Evolutionary conservation across 352 stramenopile genomes (phyloP), one percentile per base, ranked within the genome.

Genomic region (Pythium sukuiense): DNA sequence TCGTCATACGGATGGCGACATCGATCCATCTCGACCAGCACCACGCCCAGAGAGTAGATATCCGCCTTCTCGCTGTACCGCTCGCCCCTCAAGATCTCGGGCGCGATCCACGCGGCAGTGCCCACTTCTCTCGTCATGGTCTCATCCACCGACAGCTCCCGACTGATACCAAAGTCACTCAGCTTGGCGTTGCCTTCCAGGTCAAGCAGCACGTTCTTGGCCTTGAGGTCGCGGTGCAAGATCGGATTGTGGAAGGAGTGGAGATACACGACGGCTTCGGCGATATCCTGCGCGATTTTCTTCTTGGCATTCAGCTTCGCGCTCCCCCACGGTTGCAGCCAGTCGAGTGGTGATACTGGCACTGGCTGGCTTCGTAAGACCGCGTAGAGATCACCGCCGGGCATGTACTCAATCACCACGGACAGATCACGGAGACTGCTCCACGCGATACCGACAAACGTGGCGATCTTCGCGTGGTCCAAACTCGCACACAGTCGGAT

Each of bases 381-480:
- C 16, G 26, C 57, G 35, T 60, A 30, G 5, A 76, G 37, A 52
- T 76, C 69, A 14, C 69, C 69, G n/a, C 59, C 54, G 16, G 43
- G 41, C 65, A 72, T 71, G 65, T 55, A 76, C 57, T 76, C 69
- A n/a, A 56, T 72, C 18, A 76, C 52, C 16, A 73, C 69, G n/a
- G 64, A 59, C n/a, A 76, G 32, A 30, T 76, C 59, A 24, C 63
- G 32, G 2, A 76, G 48, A 20, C 59, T 76, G 54, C 54, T 76
- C 64, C 65, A 76, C n/a, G 55, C 57, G 16, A 76, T 59, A 24
- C 69, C 69, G 26, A 76, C 43, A 37, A 76, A 76, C 2, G 46
- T 12, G 3, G 71, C 66, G 29, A 76, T 65, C 27, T 74, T 74
- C 7, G 66, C 59, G 30, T 76, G 70, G 41, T 71, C 62, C 29